phyloP scores from a whole-genome alignment of 768 basidiomycete species.

The Mycena filopes region DNA sequence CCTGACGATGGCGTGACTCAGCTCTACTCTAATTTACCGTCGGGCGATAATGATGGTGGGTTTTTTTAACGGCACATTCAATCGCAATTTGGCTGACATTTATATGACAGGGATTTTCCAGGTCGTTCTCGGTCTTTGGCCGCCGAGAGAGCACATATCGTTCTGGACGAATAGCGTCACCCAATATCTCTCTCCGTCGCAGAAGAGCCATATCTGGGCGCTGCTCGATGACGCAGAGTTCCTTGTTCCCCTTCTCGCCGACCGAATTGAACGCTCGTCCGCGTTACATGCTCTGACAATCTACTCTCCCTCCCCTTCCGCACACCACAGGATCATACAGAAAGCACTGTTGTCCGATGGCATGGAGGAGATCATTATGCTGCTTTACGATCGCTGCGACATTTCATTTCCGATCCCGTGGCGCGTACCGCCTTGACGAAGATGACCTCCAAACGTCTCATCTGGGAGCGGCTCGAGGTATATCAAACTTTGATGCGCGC shows the following conservation, averaged over 20 bases:
- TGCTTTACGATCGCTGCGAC: conserved; percentile 30
- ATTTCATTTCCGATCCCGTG: conserved; percentile 30
- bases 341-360: conserved; percentile 13
- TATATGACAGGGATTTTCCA: conserved; percentile 28
- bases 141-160: conserved; percentile 25
- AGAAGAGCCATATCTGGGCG: conserved; percentile 28
- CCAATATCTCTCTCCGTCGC: conserved; percentile 14
- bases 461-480: conserved; percentile 28
- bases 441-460: conserved; percentile 33
- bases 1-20: conserved; percentile 26
- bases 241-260: conserved; percentile 3
- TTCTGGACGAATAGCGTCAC: conserved; percentile 16
- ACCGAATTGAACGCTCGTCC: conserved; percentile 8
- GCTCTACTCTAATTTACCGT: conserved; percentile 30
- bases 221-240: conserved; percentile 27
- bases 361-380: conserved; percentile 19
- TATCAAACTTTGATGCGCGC: conserved; percentile 28
- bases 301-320: conserved; percentile 26
- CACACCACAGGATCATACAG: conserved; percentile 25
- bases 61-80: neutral
- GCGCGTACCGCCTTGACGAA: conserved; percentile 25
- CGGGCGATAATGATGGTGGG: conserved; percentile 30
- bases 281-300: conserved; percentile 10
- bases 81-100: conserved; percentile 13
- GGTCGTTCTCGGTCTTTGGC: conserved; percentile 24